Base-by-base conservation (phyloP, 495 filamentous ascomycete genomes). In the Jackrogersella minutella region DNA sequence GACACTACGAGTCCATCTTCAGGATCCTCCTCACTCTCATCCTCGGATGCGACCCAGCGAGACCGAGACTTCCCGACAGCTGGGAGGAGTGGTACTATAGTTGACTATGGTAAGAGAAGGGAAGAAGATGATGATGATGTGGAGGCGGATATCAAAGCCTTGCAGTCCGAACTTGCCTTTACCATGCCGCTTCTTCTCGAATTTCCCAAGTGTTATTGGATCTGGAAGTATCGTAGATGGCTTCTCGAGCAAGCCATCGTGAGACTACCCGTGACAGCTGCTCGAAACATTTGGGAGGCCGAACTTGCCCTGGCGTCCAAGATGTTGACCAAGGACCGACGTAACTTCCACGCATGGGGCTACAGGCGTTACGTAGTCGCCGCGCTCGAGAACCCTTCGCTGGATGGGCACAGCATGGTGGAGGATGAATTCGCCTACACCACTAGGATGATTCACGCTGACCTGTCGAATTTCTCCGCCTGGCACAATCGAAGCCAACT, bases 151-250 rank as follows among this genome's bases (percentile, higher is more conserved):
- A 58, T 71, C 10, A 56, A 70, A 1, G 64, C 82, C 34, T 73
- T 92, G 36, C 73, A 78, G 19, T 74, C 78, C 24, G 95, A 99
- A 69, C 82, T 98, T 22, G 74, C 77, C 21, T 95, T 97, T 73
- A 85, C 93, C 34, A 82, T 97, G 34, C 92, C 92, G 2, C 83
- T 99, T 10, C 87, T 98, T 34, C 81, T 87, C 31, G 86, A 92
- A 64, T 92, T 86, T 69, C 96, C 95, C 21, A 99, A 99, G 79
- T 98, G 95, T 81, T 99, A 99, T 81, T 97, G 95, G 93, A 92
- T 99, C 40, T 99, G 95, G 95, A 96, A 96, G 75, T 91, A 97
- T 78, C 89, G 95, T n/a, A 77, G 88, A 10, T 98, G 96, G 95
- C 79, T 93, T 1, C 80, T 99, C 14, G 79, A 88, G 44, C 86